A percentile compares a stretch with the other conserved stretches of the same genome.
These are phyloP conservation scores for Tetrapisispora namnaoensis DNA, from an alignment of 805 yeast species.

Conservation along the genomic window DNA sequence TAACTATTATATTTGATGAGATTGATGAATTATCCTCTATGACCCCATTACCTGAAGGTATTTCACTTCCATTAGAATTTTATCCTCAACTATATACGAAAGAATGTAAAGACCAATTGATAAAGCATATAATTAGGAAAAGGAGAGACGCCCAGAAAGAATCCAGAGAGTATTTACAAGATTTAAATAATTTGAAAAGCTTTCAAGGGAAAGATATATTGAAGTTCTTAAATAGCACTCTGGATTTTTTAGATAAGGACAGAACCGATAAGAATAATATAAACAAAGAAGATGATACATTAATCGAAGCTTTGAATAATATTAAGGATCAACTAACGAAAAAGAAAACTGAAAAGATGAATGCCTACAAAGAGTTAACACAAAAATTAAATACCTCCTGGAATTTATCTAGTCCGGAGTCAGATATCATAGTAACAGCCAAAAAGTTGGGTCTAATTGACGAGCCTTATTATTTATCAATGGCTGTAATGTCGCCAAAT, in stretches of 20 bases:
- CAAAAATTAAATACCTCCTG: conserved; percentile 20
- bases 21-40: conserved; percentile 15
- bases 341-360: conserved; percentile 13
- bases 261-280: conserved; percentile 2
- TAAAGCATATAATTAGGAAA: conserved; percentile 17
- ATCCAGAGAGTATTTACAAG: conserved; percentile 12
- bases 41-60: conserved; percentile 16
- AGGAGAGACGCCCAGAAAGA: conserved; percentile 14
- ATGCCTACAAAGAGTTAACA: conserved; percentile 21
- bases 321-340: conserved; percentile 10
- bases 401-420: conserved; percentile 24
- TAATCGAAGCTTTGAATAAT: conserved; percentile 7
- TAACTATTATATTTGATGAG: conserved; percentile 27
- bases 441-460: conserved; percentile 19
- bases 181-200: conserved; percentile 21
- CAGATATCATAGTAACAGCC: conserved; percentile 17
- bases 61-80: conserved; percentile 25
- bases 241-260: conserved; percentile 18
- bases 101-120: conserved; percentile 18
- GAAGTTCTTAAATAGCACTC: conserved; percentile 21
- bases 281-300: not conserved
- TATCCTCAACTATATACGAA: conserved; percentile 28
- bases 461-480: conserved; percentile 17
- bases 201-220: conserved; percentile 26
- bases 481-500: conserved; percentile 24